phyloP scores from a whole-genome alignment of 331 rosid genomes.

The Stylosanthes scabra region DNA sequence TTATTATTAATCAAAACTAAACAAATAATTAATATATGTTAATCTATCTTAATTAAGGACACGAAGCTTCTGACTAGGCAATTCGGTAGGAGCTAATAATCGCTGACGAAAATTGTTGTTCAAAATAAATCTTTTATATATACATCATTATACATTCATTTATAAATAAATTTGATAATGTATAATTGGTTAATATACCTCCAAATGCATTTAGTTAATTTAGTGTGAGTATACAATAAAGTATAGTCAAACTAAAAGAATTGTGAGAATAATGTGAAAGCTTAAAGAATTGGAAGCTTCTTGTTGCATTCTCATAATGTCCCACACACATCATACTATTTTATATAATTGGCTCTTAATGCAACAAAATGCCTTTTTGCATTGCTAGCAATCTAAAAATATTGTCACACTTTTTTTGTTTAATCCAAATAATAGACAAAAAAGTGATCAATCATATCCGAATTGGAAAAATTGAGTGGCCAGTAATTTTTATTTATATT shows the following conservation, averaged over 20 bases:
- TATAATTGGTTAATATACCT: too few species aligned
- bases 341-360: slow-evolving; percentile 32
- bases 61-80: slow-evolving; percentile 6
- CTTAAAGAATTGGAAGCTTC: slow-evolving; percentile 31
- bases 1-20: neutral
- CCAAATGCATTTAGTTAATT: neutral
- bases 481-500: too few species aligned
- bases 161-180: neutral
- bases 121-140: neutral
- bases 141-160: too few species aligned
- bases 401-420: neutral
- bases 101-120: slow-evolving; percentile 31
- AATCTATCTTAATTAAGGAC: slow-evolving; percentile 20
- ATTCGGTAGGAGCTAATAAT: slow-evolving; percentile 8
- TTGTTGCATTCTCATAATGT: slow-evolving; percentile 5
- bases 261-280: slow-evolving; percentile 22
- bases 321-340: slow-evolving; percentile 23
- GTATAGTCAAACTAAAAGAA: slow-evolving; percentile 2
- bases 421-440: too few species aligned
- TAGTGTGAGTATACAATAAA: neutral
- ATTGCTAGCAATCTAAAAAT: neutral
- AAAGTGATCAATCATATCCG: slow-evolving; percentile 8
- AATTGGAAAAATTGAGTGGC: too few species aligned
- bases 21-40: slow-evolving; percentile 16
- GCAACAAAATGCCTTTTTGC: slow-evolving; percentile 19